Evolutionary conservation across 2,329 filamentous ascomycete species (phyloP).

Genomic region (Trichoderma harzianum): DNA sequence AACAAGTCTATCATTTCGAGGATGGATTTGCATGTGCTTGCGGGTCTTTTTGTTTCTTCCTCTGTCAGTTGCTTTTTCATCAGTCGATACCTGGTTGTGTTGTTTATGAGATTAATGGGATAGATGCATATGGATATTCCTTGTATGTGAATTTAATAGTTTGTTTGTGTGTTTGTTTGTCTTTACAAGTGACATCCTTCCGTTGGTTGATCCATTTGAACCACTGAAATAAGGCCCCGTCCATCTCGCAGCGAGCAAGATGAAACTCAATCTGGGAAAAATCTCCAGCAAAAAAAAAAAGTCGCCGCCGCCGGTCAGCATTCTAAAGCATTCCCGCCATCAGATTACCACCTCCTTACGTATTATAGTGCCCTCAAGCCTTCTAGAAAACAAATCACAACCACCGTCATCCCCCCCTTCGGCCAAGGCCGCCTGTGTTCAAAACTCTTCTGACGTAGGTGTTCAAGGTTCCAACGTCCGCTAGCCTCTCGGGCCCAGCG

Average conservation of each 20-base stretch:
- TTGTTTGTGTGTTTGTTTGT: no score
- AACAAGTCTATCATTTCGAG: no score
- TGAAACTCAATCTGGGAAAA: neutral
- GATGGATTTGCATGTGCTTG: conserved; percentile 8
- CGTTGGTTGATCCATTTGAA: no score
- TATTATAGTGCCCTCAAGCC: neutral
- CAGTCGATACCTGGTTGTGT: no score
- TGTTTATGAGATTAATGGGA: neutral
- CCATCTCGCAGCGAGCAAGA: neutral
- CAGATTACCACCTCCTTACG: neutral
- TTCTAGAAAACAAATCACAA: neutral
- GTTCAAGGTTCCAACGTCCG: neutral
- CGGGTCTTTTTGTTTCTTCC: neutral
- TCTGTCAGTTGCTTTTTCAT: no score
- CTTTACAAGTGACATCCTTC: no score
- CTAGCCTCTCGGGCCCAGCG: neutral
- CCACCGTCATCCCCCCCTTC: neutral
- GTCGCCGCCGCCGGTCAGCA: no score
- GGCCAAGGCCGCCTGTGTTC: neutral
- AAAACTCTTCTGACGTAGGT: neutral
- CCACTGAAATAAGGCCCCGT: neutral
- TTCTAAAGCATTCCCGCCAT: neutral
- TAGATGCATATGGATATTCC: neutral
- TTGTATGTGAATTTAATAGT: neutral
- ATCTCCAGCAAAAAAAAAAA: neutral